Conservation (phyloP, 139 green algal species). For the Pleodorina starrii region DNA sequence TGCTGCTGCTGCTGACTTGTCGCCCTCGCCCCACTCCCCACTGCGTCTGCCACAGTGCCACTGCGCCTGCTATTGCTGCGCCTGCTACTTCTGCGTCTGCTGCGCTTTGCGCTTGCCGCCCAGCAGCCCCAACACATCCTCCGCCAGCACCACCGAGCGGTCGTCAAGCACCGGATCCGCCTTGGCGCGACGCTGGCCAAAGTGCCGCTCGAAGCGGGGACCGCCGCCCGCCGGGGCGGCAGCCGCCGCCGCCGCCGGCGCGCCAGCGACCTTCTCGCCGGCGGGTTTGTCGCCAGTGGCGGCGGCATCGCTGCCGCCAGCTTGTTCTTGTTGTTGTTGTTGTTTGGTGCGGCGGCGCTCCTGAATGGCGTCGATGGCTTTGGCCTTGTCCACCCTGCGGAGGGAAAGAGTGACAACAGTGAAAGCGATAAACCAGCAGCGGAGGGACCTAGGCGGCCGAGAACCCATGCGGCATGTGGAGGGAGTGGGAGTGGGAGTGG, state of each 20-base stretch:
- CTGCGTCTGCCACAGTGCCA: background rate
- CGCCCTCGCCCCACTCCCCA: too few species aligned
- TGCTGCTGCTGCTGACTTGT: too few species aligned
- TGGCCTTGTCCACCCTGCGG: slow-evolving; percentile 65
- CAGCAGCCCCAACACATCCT: slow-evolving; percentile 72
- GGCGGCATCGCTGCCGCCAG: background rate
- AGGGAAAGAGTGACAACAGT: background rate
- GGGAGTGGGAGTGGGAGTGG: too few species aligned
- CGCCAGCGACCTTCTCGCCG: background rate
- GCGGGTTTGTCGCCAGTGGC: too few species aligned
- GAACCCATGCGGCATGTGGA: too few species aligned
- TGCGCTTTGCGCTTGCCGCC: background rate
- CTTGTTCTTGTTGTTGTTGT: background rate
- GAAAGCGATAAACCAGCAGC: too few species aligned
- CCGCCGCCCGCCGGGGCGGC: too few species aligned
- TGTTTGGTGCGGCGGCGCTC: slow-evolving; percentile 47
- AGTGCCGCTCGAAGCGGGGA: slow-evolving; percentile 54
- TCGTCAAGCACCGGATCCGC: slow-evolving; percentile 68
- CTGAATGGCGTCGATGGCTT: slow-evolving; percentile 68
- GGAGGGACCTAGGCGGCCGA: too few species aligned
- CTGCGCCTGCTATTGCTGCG: background rate
- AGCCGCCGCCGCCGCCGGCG: too few species aligned
- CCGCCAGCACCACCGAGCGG: slow-evolving; percentile 54
- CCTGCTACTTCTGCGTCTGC: background rate
- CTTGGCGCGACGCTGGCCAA: slow-evolving; percentile 74